Evolutionary conservation across 257 asterid genomes (phyloP), one percentile per base, ranked within the genome.

Genomic region (Nicotiana knightiana): DNA sequence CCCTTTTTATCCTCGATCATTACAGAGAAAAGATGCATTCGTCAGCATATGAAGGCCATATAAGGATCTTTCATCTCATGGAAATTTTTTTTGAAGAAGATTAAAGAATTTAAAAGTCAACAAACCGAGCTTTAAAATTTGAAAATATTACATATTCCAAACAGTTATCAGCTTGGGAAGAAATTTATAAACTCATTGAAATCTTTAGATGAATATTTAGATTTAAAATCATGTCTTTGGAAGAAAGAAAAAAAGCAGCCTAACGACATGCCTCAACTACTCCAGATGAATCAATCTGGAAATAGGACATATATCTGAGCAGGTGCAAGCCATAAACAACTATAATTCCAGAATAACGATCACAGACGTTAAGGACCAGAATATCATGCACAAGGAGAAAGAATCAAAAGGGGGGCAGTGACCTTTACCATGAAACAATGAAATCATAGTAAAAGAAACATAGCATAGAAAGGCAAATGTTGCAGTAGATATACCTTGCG

Each of bases 401-500:
- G 43, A 33, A 32, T 9, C 32, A 17, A 26, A 48, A 43, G 15
- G 8, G 79, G 46, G 17, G 77, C 43, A 17, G n/a, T 26, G 63
- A 75, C 63, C 43, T 26, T 15, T 54, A 48, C 53, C 4, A 57
- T 66, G 32, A 13, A 30, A 21, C 59, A 43, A 71, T 35, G 61
- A 71, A 21, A 21, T 3, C 18, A 33, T 58, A 46, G 24, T 46
- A 43, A 53, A 12, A 46, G 13, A 46, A 46, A 71, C 9, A 66
- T 16, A 66, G 16, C 43, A 53, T 7, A 30, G 7, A 30, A 66
- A 18, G 54, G 63, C 5, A 51, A 66, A 66, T 30, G 61, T 66
- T 66, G 30, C 64, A 81, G 33, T 17, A 37, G 75, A 80, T 79
- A 81, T 85, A 89, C 99, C 84, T 90, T 89, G 64, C 99, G 94